These are phyloP conservation scores for Dictyophora rubrovolvata DNA, from an alignment of 768 basidiomycete genomes.

Conservation along the genomic window DNA sequence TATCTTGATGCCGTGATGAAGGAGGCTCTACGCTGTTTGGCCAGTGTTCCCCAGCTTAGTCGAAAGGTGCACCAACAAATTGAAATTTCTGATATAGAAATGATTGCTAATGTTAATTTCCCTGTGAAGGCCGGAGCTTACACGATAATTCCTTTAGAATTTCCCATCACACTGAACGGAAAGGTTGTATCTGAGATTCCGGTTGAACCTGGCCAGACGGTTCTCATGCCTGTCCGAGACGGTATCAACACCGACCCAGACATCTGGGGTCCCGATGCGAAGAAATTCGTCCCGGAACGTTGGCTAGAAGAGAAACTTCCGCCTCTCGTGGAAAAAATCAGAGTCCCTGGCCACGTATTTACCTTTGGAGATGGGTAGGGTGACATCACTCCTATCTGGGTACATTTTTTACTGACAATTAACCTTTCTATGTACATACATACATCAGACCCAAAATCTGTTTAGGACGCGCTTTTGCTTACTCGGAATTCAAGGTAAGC, in stretches of 20 bases:
- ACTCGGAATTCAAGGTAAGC: background rate
- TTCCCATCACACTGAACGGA: background rate
- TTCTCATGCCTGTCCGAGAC: background rate
- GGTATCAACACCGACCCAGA: slow-evolving; percentile 13
- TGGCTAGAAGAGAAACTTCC: slow-evolving; percentile 3
- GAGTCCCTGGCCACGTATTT: background rate
- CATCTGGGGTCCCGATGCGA: slow-evolving; percentile 14
- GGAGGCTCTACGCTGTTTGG: slow-evolving; percentile 10
- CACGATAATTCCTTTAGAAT: background rate
- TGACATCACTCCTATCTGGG: no score
- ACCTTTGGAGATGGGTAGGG: background rate
- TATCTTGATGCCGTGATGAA: slow-evolving; percentile 16
- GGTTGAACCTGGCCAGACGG: background rate
- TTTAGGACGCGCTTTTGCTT: background rate
- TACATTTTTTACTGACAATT: background rate
- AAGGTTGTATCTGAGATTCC: background rate
- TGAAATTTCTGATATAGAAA: background rate
- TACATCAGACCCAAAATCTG: background rate
- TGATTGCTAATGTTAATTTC: background rate
- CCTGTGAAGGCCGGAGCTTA: background rate
- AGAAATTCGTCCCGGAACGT: slow-evolving; percentile 13
- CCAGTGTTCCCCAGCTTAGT: background rate
- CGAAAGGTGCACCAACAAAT: background rate
- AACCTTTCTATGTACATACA: background rate
- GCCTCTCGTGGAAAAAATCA: background rate